Percentiles rank a stretch among this genome's conserved stretches.
phyloP scores from a whole-genome alignment of 2,329 filamentous ascomycete species.

The Epichloe baconii region DNA sequence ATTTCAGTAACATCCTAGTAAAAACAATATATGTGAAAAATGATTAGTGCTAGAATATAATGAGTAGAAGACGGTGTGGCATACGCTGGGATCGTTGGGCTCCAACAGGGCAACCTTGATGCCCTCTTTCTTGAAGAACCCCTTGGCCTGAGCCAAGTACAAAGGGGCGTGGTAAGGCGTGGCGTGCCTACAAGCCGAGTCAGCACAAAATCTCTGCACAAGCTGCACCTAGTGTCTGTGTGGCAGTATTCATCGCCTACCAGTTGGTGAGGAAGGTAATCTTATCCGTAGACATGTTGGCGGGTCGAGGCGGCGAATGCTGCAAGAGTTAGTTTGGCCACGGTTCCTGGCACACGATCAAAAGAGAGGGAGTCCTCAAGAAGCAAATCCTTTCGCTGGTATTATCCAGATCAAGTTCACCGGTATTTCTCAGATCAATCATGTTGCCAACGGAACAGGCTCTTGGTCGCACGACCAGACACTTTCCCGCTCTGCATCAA shows the following conservation, averaged over 20 bases:
- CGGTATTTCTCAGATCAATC: conserved; percentile 62
- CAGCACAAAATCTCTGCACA: not conserved
- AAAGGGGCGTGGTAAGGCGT: conserved; percentile 70
- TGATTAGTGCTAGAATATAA: not conserved
- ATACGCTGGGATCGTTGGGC: conserved; percentile 63
- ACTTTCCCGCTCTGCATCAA: no score
- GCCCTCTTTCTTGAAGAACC: conserved; percentile 62
- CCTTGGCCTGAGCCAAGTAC: conserved; percentile 64
- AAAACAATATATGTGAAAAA: not conserved
- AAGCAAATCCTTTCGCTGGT: conserved; percentile 82
- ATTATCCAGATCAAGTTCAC: conserved; percentile 80
- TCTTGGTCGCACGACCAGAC: not conserved
- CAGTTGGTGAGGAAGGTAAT: conserved; percentile 78
- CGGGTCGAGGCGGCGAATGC: conserved; percentile 27
- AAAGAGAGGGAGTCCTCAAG: conserved; percentile 26
- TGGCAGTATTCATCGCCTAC: conserved; percentile 28
- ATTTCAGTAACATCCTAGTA: conserved; percentile 64
- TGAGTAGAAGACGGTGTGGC: conserved; percentile 8
- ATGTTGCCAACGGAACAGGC: conserved; percentile 8
- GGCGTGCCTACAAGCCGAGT: conserved; percentile 46
- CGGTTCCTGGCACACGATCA: conserved; percentile 11
- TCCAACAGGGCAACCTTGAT: conserved; percentile 68
- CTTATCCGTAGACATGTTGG: conserved; percentile 67
- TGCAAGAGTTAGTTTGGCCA: conserved; percentile 34
- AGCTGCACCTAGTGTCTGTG: not conserved